These are phyloP conservation scores for Dioszegia hungarica DNA, from an alignment of 768 basidiomycete genomes.

Conservation along the genomic window DNA sequence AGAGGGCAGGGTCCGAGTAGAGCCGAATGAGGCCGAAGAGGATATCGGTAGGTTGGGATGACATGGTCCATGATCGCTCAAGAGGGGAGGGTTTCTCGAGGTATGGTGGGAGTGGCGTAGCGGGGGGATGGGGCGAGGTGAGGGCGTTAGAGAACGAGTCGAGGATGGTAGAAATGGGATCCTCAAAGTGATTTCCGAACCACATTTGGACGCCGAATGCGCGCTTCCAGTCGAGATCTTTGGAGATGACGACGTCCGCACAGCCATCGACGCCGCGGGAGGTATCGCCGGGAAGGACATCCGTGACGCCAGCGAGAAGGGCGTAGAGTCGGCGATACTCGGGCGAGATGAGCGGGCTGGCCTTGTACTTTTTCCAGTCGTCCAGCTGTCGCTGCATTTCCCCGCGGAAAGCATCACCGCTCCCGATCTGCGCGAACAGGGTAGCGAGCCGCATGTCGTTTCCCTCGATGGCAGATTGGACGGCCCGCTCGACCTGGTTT, in stretches of 20 bases:
- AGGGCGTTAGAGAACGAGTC: constrained; percentile 56
- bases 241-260: constrained; percentile 59
- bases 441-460: constrained; percentile 82
- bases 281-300: constrained; percentile 55
- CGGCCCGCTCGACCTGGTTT: constrained; percentile 79
- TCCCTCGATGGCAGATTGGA: constrained; percentile 65
- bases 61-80: constrained; percentile 15
- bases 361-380: constrained; percentile 74
- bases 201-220: constrained; percentile 85
- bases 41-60: constrained; percentile 55
- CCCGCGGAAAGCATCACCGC: constrained; percentile 66
- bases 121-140: constrained; percentile 41
- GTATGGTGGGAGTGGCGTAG: constrained; percentile 44
- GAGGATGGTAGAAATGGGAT: constrained; percentile 67
- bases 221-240: constrained; percentile 88
- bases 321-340: constrained; percentile 75
- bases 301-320: constrained; percentile 70
- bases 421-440: constrained; percentile 72
- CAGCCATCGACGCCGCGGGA: constrained; percentile 55
- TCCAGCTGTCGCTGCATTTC: constrained; percentile 71
- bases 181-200: constrained; percentile 64
- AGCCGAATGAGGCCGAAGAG: constrained; percentile 77
- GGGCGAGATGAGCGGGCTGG: constrained; percentile 63
- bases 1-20: constrained; percentile 64
- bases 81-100: constrained; percentile 24